Evolutionary conservation across 441 rosid genomes (phyloP).

Genomic region (Jatropha multifida): DNA sequence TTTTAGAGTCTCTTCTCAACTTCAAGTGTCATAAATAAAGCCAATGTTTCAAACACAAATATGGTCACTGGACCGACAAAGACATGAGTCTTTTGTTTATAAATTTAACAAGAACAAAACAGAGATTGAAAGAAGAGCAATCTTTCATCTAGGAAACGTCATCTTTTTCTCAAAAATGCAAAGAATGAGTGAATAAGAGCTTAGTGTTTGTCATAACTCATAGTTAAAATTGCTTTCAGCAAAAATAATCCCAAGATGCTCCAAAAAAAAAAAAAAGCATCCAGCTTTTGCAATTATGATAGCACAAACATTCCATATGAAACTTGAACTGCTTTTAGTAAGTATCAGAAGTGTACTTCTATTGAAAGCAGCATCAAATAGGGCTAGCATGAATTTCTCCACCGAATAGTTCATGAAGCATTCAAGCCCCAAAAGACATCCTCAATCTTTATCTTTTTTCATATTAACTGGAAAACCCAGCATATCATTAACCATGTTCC

Average conservation of each 20-base stretch:
- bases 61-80: neutral
- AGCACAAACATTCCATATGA: neutral
- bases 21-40: neutral
- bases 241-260: neutral
- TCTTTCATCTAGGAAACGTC: too few species aligned
- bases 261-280: neutral
- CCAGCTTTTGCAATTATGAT: slow-evolving; percentile 5
- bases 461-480: neutral
- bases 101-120: neutral
- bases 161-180: too few species aligned
- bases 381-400: neutral
- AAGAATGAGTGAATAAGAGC: neutral
- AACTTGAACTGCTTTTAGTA: neutral
- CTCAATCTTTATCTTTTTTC: neutral
- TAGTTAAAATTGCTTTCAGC: neutral
- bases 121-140: neutral
- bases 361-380: neutral
- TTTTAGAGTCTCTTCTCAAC: neutral
- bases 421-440: neutral
- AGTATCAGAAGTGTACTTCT: neutral
- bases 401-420: neutral
- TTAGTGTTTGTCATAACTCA: neutral
- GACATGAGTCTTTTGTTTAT: neutral
- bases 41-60: neutral
- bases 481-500: neutral